A percentile compares a stretch with the other conserved stretches of the same genome.
These are phyloP conservation scores for Intubia oerlemansii DNA, from an alignment of 2,329 filamentous ascomycete species.

Conservation along the genomic window DNA sequence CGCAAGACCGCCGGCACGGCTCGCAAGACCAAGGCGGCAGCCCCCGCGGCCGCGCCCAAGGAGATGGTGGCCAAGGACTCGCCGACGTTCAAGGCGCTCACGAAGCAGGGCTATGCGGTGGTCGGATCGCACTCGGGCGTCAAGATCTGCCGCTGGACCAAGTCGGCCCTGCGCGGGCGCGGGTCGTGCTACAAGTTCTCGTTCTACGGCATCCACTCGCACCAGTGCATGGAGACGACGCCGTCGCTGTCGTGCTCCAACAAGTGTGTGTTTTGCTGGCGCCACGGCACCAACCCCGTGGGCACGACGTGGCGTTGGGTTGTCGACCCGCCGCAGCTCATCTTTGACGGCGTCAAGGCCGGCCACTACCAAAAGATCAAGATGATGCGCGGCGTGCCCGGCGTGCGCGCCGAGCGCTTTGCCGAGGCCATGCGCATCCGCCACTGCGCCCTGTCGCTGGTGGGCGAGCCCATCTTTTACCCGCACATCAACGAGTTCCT, in stretches of 20 bases:
- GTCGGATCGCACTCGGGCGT: conserved; percentile 90
- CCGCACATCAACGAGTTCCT: conserved; percentile 91
- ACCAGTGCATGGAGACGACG: conserved; percentile 96
- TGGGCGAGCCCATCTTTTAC: conserved; percentile 98
- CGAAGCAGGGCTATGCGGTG: conserved; percentile 91
- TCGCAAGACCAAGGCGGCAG: conserved; percentile 16
- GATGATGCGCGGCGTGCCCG: conserved; percentile 84
- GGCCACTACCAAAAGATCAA: conserved; percentile 96
- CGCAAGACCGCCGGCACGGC: conserved; percentile 1
- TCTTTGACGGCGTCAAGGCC: conserved; percentile 76
- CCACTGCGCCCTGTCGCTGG: conserved; percentile 78
- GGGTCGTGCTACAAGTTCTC: conserved; percentile 96
- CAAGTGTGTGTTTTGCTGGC: conserved; percentile 98
- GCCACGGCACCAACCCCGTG: conserved; percentile 91
- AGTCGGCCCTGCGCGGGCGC: conserved; percentile 79
- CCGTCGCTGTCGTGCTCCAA: conserved; percentile 91
- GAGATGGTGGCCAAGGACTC: conserved; percentile 90
- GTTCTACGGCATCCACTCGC: conserved; percentile 90
- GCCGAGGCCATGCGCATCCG: conserved; percentile 82
- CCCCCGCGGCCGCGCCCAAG: conserved; percentile 29
- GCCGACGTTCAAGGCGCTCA: conserved; percentile 71
- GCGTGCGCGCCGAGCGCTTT: conserved; percentile 78
- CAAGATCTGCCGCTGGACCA: conserved; percentile 97
- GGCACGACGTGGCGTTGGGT: conserved; percentile 95
- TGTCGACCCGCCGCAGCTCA: conserved; percentile 73